Percentiles rank a stretch among this genome's conserved stretches.
phyloP scores from a whole-genome alignment of 257 asterid genomes.

The Osmanthus fragrans region DNA sequence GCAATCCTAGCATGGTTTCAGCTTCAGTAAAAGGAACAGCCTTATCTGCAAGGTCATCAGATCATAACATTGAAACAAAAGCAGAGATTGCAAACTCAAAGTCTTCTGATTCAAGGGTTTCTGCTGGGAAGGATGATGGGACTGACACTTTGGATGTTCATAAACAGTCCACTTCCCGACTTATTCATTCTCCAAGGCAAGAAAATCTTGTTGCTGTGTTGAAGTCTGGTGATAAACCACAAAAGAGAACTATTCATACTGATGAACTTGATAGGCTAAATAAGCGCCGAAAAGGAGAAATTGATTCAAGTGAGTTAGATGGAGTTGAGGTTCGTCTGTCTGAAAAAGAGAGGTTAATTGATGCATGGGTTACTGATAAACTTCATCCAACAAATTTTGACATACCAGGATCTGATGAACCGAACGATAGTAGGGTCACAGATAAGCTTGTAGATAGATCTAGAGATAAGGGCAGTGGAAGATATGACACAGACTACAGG shows the following conservation, averaged over 20 bases:
- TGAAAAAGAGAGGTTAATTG: slow-evolving; percentile 72
- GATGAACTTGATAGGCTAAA: slow-evolving; percentile 76
- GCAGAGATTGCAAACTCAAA: slow-evolving; percentile 46
- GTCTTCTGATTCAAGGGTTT: slow-evolving; percentile 55
- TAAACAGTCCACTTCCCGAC: slow-evolving; percentile 58
- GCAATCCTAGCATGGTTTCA: slow-evolving; percentile 44
- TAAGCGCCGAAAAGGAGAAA: slow-evolving; percentile 88
- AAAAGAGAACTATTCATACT: slow-evolving; percentile 77
- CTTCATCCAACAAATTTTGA: slow-evolving; percentile 50
- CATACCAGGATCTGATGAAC: slow-evolving; percentile 64
- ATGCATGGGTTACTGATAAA: slow-evolving; percentile 57
- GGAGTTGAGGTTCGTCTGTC: slow-evolving; percentile 56
- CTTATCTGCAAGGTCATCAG: slow-evolving; percentile 52
- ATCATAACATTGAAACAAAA: slow-evolving; percentile 51
- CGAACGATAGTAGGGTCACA: slow-evolving; percentile 40
- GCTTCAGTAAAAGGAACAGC: slow-evolving; percentile 52
- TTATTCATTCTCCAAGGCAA: slow-evolving; percentile 75
- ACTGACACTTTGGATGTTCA: slow-evolving; percentile 55
- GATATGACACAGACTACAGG: slow-evolving; percentile 78
- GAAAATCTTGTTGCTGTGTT: slow-evolving; percentile 39
- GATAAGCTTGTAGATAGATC: slow-evolving; percentile 69
- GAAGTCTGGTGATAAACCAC: slow-evolving; percentile 67
- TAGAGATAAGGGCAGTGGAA: slow-evolving; percentile 78
- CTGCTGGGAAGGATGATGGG: slow-evolving; percentile 62
- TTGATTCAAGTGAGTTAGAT: slow-evolving; percentile 67